These are phyloP conservation scores for Actinomortierella wolfii DNA, from an alignment of 371 early-diverging fungal genomes.

Conservation along the genomic window DNA sequence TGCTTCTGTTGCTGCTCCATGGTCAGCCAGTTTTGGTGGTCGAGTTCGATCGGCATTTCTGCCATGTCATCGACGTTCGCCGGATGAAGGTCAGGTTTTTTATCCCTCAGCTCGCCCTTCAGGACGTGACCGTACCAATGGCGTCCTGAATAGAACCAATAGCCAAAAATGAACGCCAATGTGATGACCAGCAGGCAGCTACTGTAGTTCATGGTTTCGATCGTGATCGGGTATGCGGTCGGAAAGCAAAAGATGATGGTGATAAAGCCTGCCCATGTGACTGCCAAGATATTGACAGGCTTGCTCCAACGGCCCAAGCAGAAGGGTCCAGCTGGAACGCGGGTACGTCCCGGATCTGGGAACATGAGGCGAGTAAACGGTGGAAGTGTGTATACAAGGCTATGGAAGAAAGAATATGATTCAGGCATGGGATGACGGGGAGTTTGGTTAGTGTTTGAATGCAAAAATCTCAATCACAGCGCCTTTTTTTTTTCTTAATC, in stretches of 20 bases:
- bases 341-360: slow-evolving; percentile 23
- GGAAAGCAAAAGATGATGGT: slow-evolving; percentile 20
- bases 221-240: slow-evolving; percentile 12
- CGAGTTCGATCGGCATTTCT: too few species aligned
- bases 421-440: too few species aligned
- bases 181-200: slow-evolving; percentile 13
- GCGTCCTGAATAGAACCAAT: slow-evolving; percentile 23
- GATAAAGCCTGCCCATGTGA: slow-evolving; percentile 9
- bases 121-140: slow-evolving; percentile 24
- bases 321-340: slow-evolving; percentile 28
- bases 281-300: slow-evolving; percentile 11
- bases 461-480: too few species aligned
- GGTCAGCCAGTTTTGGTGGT: too few species aligned
- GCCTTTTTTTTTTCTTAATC: too few species aligned
- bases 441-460: too few species aligned
- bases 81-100: too few species aligned
- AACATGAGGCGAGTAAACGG: slow-evolving; percentile 20
- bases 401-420: not conserved
- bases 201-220: slow-evolving; percentile 31
- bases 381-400: slow-evolving; percentile 20
- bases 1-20: too few species aligned
- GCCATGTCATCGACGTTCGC: too few species aligned
- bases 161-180: slow-evolving; percentile 13
- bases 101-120: too few species aligned
- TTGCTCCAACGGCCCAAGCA: slow-evolving; percentile 13